phyloP scores from a whole-genome alignment of 345 rosid genomes.

The Zanthoxylum bungeanum region DNA sequence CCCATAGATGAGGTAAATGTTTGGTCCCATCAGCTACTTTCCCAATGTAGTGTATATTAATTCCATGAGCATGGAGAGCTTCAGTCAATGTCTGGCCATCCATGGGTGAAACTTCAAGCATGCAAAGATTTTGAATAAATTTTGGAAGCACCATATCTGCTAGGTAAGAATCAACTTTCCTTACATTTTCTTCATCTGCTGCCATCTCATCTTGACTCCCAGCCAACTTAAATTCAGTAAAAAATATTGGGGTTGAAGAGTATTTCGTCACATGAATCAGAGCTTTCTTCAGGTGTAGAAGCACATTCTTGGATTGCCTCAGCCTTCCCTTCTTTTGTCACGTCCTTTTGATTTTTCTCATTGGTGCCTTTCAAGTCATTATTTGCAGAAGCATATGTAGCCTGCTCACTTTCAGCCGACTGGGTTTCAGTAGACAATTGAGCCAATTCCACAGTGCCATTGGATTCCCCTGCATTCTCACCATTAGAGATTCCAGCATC shows the following conservation, averaged over 20 bases:
- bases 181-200: conserved; percentile 86
- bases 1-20: conserved; percentile 92
- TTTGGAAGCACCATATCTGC: conserved; percentile 80
- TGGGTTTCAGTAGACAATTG: conserved; percentile 51
- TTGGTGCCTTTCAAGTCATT: conserved; percentile 97
- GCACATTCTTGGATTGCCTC: conserved; percentile 32
- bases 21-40: conserved; percentile 90
- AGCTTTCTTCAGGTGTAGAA: conserved; percentile 35
- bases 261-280: conserved; percentile 51
- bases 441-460: conserved; percentile 27
- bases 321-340: conserved; percentile 22
- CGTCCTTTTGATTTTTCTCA: conserved; percentile 56
- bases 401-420: conserved; percentile 91
- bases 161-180: conserved; percentile 77
- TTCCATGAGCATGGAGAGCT: conserved; percentile 97
- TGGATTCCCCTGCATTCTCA: conserved; percentile 32
- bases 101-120: conserved; percentile 98
- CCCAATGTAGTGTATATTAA: conserved; percentile 94
- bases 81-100: conserved; percentile 98
- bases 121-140: conserved; percentile 89
- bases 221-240: conserved; percentile 85
- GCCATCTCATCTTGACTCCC: conserved; percentile 83
- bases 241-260: conserved; percentile 90
- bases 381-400: conserved; percentile 98
- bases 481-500: conserved; percentile 31